These are phyloP conservation scores for Triadica sebifera DNA, from an alignment of 345 rosid species.

Conservation along the genomic window DNA sequence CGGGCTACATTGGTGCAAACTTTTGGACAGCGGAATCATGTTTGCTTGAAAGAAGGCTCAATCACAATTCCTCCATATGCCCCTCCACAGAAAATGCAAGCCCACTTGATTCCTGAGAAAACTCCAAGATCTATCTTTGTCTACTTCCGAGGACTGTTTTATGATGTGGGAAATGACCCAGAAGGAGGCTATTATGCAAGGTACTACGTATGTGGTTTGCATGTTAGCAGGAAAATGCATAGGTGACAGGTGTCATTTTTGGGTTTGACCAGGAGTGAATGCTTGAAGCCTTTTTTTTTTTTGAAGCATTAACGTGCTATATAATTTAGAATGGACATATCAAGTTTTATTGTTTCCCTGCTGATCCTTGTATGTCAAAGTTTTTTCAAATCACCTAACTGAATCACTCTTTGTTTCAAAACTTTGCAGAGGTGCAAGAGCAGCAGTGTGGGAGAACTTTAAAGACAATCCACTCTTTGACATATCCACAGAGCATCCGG, in stretches of 20 bases:
- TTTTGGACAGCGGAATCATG: constrained; percentile 93
- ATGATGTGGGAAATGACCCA: constrained; percentile 89
- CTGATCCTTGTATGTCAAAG: not conserved
- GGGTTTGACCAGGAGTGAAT: not conserved
- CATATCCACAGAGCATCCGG: constrained; percentile 91
- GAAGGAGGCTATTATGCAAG: constrained; percentile 98
- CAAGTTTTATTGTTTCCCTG: not conserved
- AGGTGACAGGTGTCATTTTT: not conserved
- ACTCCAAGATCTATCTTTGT: constrained; percentile 87
- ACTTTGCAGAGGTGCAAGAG: constrained; percentile 79
- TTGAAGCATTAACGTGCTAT: not conserved
- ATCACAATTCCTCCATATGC: constrained; percentile 94
- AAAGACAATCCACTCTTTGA: constrained; percentile 89
- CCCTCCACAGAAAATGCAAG: constrained; percentile 91
- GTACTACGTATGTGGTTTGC: constrained; percentile 31
- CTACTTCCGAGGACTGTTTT: constrained; percentile 91
- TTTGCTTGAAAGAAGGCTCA: constrained; percentile 79
- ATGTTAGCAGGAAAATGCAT: not conserved
- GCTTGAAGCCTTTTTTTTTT: not conserved
- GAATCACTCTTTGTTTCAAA: not conserved
- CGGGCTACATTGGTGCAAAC: constrained; percentile 92
- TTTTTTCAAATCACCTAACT: not conserved
- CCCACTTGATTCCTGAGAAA: constrained; percentile 73
- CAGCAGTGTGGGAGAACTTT: constrained; percentile 97
- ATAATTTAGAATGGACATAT: not conserved